Evolutionary conservation across 371 early-diverging fungal genomes (phyloP), one percentile per base, ranked within the genome.

Genomic region (Blastocladiella emersonii): DNA sequence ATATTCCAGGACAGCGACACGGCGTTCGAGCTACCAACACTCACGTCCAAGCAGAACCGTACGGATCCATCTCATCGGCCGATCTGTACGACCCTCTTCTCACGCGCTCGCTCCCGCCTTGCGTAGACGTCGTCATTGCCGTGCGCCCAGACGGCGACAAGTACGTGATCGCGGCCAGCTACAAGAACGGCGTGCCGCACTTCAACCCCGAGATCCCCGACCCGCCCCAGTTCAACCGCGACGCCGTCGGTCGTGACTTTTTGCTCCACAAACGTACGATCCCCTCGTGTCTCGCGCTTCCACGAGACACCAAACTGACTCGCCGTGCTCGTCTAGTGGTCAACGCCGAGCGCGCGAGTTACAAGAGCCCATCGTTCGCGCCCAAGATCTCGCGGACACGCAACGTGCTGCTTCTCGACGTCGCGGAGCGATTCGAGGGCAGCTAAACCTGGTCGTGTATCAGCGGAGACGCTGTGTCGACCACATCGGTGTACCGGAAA

Each of bases 171-270:
- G 35, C 44, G n/a, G 34, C 25, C 25, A 17, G 43, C 37, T 59
- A 23, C 27, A 75, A 74, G 62, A 65, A 61, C 25, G 80, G 80
- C n/a, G 80, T 80, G 17, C 78, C 78, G 7, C 41, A 67, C n/a
- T 80, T 75, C 63, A 70, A 68, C 23, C 80, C 80, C 0, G 78
- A 78, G 25, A 61, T 80, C 23, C 80, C 80, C 6, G 80, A 80
- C 32, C 80, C 80, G 23, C 64, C 74, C 23, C 57, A 70, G 15
- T 67, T 80, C 57, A 61, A 63, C 1, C 67, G 61, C 53, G 76
- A 80, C 64, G 73, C 80, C 6, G 72, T 76, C 23, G 71, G 72
- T 0, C 67, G 80, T 27, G 80, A 80, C 63, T 80, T 76, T 60
- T 76, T 80, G 61, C 65, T 80, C 34, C 80, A 80, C 66, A 76